Conservation (phyloP, 108 stramenopile genomes). For the Fragilariopsis cylindrus region DNA sequence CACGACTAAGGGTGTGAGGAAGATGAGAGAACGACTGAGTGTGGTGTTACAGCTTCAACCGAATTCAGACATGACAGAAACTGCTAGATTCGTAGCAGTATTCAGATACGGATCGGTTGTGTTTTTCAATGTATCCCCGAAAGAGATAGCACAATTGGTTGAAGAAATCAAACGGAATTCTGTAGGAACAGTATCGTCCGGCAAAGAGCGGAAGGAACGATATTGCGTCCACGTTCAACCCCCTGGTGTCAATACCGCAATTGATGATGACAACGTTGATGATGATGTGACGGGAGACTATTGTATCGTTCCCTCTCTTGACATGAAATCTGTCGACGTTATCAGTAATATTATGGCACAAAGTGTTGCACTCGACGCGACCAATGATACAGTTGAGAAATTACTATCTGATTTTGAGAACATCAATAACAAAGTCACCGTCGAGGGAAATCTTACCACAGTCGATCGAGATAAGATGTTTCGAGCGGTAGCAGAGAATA, state of each 20-base stretch:
- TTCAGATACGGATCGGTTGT: conserved; percentile 92
- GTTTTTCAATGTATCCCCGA: conserved; percentile 82
- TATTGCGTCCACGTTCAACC: conserved; percentile 84
- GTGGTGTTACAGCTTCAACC: conserved; percentile 36
- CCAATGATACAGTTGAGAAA: conserved; percentile 88
- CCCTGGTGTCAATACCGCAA: background rate
- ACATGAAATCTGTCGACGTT: conserved; percentile 90
- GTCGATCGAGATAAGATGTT: conserved; percentile 74
- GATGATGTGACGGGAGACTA: conserved; percentile 75
- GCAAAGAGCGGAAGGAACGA: conserved; percentile 83
- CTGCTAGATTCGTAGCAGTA: conserved; percentile 75
- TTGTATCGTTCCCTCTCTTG: conserved; percentile 80
- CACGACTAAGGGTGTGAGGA: conserved; percentile 48
- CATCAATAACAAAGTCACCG: conserved; percentile 79
- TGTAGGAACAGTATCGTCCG: conserved; percentile 49
- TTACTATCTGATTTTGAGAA: conserved; percentile 75
- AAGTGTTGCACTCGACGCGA: conserved; percentile 89
- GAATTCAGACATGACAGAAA: conserved; percentile 19
- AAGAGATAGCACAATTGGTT: conserved; percentile 54
- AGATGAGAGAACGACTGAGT: conserved; percentile 37
- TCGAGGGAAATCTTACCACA: conserved; percentile 60
- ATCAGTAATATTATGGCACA: conserved; percentile 91
- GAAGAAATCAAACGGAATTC: conserved; percentile 67
- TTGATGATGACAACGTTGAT: conserved; percentile 23
- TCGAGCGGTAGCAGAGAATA: conserved; percentile 84